A percentile compares a stretch with the other conserved stretches of the same genome.
These are phyloP conservation scores for Penicillium sp. DNA, from an alignment of 2,329 filamentous ascomycete genomes.

Conservation along the genomic window DNA sequence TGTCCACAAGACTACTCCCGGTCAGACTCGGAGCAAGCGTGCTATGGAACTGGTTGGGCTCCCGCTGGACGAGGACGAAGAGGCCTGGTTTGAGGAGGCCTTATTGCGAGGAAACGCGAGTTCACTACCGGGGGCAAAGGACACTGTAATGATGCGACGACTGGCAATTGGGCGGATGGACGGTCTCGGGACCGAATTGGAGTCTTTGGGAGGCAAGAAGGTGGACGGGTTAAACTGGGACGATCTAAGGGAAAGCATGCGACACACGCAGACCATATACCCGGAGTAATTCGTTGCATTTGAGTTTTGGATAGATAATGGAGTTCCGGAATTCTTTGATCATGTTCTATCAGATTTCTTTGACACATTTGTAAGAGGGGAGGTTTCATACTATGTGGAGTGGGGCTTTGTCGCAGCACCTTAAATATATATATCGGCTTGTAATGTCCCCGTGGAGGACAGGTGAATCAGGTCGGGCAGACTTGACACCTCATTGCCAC, in stretches of 20 bases:
- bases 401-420: not conserved
- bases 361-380: not conserved
- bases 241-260: conserved; percentile 39
- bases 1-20: conserved; percentile 49
- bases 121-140: conserved; percentile 63
- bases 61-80: conserved; percentile 69
- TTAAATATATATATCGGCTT: not conserved
- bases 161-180: conserved; percentile 62
- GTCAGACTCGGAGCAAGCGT: conserved; percentile 49
- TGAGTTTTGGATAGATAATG: conserved; percentile 4
- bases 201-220: conserved; percentile 44
- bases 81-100: conserved; percentile 70
- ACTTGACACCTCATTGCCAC: not conserved
- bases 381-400: not conserved
- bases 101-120: conserved; percentile 65
- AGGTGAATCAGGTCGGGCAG: not conserved
- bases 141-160: conserved; percentile 71
- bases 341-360: not conserved
- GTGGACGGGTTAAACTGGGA: conserved; percentile 55
- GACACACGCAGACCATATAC: conserved; percentile 22
- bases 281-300: conserved; percentile 12
- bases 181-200: conserved; percentile 32
- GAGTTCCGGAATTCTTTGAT: conserved; percentile 9
- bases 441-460: not conserved
- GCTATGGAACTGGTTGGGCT: conserved; percentile 70